phyloP scores from a whole-genome alignment of 306 rosid genomes.

The Leucaena leucocephala region DNA sequence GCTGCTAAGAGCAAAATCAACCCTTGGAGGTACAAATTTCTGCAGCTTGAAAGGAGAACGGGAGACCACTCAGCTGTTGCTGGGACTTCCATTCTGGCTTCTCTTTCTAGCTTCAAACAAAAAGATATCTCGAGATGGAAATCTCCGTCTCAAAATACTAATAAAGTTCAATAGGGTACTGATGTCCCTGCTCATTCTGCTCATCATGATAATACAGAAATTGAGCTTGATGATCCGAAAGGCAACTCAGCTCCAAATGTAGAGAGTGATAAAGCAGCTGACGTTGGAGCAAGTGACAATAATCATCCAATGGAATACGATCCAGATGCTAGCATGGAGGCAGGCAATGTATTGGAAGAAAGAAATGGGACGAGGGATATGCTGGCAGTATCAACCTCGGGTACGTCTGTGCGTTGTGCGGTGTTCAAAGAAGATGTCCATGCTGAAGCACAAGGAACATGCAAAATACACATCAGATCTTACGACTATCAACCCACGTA shows the following conservation, averaged over 20 bases:
- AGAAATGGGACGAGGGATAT: conserved; percentile 81
- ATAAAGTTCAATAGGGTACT: conserved; percentile 61
- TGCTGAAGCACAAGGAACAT: conserved; percentile 83
- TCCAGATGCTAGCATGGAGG: conserved; percentile 76
- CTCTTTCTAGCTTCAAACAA: conserved; percentile 73
- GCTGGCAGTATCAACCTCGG: conserved; percentile 75
- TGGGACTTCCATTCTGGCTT: conserved; percentile 96
- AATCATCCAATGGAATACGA: conserved; percentile 64
- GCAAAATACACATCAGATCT: conserved; percentile 85
- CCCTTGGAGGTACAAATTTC: conserved; percentile 53
- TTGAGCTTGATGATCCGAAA: conserved; percentile 76
- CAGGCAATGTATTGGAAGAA: conserved; percentile 99
- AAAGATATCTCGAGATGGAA: conserved; percentile 73
- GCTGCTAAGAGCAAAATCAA: conserved; percentile 39
- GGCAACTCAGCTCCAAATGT: conserved; percentile 62
- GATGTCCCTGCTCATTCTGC: conserved; percentile 65
- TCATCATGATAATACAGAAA: conserved; percentile 68
- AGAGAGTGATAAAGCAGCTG: conserved; percentile 72
- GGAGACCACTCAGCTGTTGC: conserved; percentile 97
- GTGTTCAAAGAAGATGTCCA: conserved; percentile 79
- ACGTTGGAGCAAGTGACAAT: conserved; percentile 64
- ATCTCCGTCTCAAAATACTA: conserved; percentile 60
- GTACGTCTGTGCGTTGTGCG: conserved; percentile 84
- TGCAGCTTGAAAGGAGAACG: conserved; percentile 72
- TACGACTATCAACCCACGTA: conserved; percentile 90